phyloP scores from a whole-genome alignment of 2,329 filamentous ascomycete genomes.

The Neonectria coccinea region DNA sequence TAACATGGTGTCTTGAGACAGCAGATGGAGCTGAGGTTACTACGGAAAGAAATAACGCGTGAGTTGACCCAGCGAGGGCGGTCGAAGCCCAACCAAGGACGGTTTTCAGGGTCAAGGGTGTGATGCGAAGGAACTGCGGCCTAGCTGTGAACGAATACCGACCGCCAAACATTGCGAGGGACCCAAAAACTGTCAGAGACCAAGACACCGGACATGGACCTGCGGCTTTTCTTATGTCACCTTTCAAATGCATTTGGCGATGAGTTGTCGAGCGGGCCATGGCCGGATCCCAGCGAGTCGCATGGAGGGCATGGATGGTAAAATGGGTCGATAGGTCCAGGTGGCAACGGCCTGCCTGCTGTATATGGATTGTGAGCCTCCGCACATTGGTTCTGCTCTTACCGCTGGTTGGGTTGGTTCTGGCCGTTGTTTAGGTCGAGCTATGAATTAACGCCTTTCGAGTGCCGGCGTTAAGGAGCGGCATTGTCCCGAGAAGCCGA shows the following conservation, averaged over 20 bases:
- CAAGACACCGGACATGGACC: not conserved
- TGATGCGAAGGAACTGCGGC: not conserved
- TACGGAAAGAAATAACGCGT: not conserved
- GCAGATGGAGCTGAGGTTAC: not conserved
- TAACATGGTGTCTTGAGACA: not conserved
- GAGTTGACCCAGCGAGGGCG: not conserved
- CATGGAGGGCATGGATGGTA: conserved; percentile 4
- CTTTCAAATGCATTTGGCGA: not conserved
- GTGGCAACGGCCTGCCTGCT: conserved; percentile 1
- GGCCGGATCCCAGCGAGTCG: not conserved
- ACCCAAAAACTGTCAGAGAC: not conserved
- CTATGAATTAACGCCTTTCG: not conserved
- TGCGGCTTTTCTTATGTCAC: not conserved
- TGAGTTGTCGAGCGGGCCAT: not conserved
- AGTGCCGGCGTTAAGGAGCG: conserved; percentile 15
- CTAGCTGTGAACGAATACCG: not conserved
- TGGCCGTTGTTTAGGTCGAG: conserved; percentile 1
- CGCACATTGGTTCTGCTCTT: conserved; percentile 2
- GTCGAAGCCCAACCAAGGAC: not conserved
- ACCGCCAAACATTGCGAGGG: conserved; percentile 1
- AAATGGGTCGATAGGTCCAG: conserved; percentile 4
- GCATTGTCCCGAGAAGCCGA: conserved; percentile 9
- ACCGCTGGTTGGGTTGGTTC: not conserved
- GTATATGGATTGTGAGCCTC: not conserved
- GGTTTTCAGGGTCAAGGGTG: not conserved